phyloP scores from a whole-genome alignment of 2,329 filamentous ascomycete species.

The Pseudogymnoascus destructans region DNA sequence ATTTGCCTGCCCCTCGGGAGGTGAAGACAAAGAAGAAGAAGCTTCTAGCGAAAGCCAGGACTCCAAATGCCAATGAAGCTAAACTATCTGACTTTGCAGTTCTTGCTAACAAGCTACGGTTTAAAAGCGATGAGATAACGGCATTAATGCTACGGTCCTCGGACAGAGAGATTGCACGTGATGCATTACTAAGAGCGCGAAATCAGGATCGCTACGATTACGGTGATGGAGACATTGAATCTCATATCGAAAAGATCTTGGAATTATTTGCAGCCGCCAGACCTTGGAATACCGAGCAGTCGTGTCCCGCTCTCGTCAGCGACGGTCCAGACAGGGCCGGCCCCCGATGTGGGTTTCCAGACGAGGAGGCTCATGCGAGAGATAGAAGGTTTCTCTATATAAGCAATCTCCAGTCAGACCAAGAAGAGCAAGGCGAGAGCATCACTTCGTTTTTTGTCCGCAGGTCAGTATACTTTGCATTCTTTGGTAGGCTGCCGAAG shows the following conservation, averaged over 20 bases:
- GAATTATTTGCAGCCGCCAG: not conserved
- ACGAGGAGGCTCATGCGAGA: too few relatives aligned
- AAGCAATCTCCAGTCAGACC: conserved; percentile 11
- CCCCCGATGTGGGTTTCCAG: not conserved
- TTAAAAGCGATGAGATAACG: conserved; percentile 12
- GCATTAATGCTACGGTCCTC: not conserved
- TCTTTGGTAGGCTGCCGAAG: conserved; percentile 12
- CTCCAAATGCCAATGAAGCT: conserved; percentile 10
- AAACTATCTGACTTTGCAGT: conserved; percentile 11
- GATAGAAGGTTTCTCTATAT: not conserved
- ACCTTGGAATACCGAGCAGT: not conserved
- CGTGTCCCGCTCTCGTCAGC: not conserved
- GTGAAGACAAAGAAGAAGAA: conserved; percentile 15
- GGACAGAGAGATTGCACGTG: not conserved
- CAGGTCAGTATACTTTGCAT: conserved; percentile 15
- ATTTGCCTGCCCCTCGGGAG: conserved; percentile 11
- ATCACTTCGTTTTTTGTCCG: conserved; percentile 15
- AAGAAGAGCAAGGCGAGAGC: conserved; percentile 9
- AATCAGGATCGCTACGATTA: not conserved
- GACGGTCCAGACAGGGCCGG: not conserved
- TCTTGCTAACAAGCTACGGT: conserved; percentile 12
- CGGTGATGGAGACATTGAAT: not conserved
- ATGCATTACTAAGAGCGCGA: not conserved
- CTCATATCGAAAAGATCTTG: not conserved
- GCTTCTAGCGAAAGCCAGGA: conserved; percentile 13